These are phyloP conservation scores for Mycena capillaripes DNA, from an alignment of 768 basidiomycete genomes.

Conservation along the genomic window DNA sequence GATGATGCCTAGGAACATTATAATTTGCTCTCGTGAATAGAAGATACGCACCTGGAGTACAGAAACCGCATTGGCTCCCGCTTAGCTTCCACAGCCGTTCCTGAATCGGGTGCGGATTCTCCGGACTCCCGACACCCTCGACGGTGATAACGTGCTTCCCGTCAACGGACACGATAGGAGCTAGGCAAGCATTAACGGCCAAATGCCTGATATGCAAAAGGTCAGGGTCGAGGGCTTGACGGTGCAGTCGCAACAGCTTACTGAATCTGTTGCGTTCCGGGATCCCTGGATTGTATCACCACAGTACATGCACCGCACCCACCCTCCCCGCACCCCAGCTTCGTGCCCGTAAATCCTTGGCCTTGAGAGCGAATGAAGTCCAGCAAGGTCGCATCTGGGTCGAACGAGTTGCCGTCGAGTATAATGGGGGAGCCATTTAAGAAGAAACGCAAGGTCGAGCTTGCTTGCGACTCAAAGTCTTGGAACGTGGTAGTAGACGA, in stretches of 20 bases:
- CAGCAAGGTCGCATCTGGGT: constrained; percentile 35
- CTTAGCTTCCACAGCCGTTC: constrained; percentile 36
- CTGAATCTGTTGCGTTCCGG: constrained; percentile 34
- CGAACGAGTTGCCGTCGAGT: constrained; percentile 37
- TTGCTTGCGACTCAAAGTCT: constrained; percentile 26
- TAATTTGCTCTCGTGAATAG: background rate
- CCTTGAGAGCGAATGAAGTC: constrained; percentile 40
- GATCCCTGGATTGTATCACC: constrained; percentile 32
- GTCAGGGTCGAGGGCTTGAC: background rate
- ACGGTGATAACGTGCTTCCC: constrained; percentile 40
- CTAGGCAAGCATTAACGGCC: constrained; percentile 37
- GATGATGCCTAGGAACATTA: constrained; percentile 28
- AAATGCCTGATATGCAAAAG: constrained; percentile 27
- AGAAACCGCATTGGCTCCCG: constrained; percentile 37
- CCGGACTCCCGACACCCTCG: constrained; percentile 34
- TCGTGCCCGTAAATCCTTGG: constrained; percentile 37
- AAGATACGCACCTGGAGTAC: constrained; percentile 28
- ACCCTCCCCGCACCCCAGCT: constrained; percentile 38
- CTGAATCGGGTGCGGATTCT: constrained; percentile 38
- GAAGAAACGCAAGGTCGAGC: constrained; percentile 34
- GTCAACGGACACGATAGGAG: constrained; percentile 36
- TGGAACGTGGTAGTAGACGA: constrained; percentile 24
- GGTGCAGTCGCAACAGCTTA: background rate
- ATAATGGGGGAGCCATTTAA: constrained; percentile 35
- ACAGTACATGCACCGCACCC: constrained; percentile 39